Evolutionary conservation across 106 monocot genomes (phyloP), one percentile per base, ranked within the genome.

Genomic region (Dioscorea zingiberensis): DNA sequence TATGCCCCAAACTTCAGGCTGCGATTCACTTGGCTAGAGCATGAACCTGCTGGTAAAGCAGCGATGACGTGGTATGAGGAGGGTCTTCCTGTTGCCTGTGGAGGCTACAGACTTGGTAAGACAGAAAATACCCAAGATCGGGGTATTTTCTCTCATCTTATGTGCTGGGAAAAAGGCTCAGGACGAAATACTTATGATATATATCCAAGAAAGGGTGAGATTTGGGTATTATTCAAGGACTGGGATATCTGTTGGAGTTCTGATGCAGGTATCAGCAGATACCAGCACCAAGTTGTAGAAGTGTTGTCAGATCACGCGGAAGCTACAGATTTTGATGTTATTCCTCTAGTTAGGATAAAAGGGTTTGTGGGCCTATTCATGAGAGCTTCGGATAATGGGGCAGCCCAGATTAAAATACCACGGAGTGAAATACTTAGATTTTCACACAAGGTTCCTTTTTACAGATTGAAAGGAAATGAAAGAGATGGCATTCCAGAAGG

Each of bases 381-480:
- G 27, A 25, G 48, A 57, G 38, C 48, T 17, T n/a, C 3, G 15
- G 59, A 14, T 24, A 55, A 56, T 19, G 47, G 11, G 25, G 22
- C 14, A 25, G 14, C 53, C 12, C 25, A 64, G 47, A 12, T 70
- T 59, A 17, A 47, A 4, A 64, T 89, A 45, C 62, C 69, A 18
- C 44, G 73, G 21, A 57, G 38, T 55, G 84, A 87, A 57, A 55
- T 85, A 0, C 78, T 87, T 19, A 65, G 71, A 18, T 93, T 87
- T 71, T 93, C 92, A n/a, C 92, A 93, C 46, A 38, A 54, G 71
- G 45, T 93, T 47, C 84, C 85, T 47, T 63, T 74, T 24, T 82
- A 80, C 69, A 87, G 71, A 66, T 29, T 87, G 74, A 69, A 17
- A 51, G 86, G 84, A 25, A 64, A 27, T 30, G 86, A 89, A 62